Evolutionary conservation across 257 asterid genomes (phyloP), one percentile per base, ranked within the genome.

Genomic region (Solanum phureja): DNA sequence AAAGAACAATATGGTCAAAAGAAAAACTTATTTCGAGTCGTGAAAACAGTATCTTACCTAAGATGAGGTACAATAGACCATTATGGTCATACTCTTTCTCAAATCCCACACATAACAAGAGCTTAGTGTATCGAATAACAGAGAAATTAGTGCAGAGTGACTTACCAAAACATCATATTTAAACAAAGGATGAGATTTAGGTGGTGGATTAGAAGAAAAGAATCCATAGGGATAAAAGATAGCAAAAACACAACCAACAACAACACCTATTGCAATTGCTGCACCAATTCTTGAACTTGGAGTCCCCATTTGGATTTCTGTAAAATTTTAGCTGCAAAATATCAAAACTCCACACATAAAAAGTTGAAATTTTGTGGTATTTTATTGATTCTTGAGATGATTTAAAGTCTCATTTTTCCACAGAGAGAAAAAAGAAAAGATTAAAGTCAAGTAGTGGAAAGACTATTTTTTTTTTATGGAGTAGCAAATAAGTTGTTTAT

Each of bases 211-310:
- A 66, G 72, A 13, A 52, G 46, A n/a, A 86, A 86, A 89, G 77
- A 89, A 37, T 6, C 89, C 89, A 86, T 37, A 11, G 8, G 89
- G 87, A 79, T 52, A 89, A 19, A 89, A 60, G 85, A 89, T 29
- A 29, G 86, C 87, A 42, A 49, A 89, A 33, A 71, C 58, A 86
- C 88, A 86, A 24, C 90, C 90, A n/a, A 89, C 46, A 12, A 71
- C 14, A 69, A 89, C 87, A 10, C 89, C 90, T 42, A 89, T 40
- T 29, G 27, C 87, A 12, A 86, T 89, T 23, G 90, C 89, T 13
- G 73, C 85, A 21, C 79, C 87, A 74, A 56, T 86, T 86, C 72
- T 83, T 24, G 89, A 89, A 82, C 82, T 82, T 23, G 66, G 87
- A 86, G 68, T 19, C 37, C 60, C 66, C 90, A 86, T 88, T 85